These are phyloP conservation scores for Fusarium ramigenum DNA, from an alignment of 2,329 filamentous ascomycete genomes.

Conservation along the genomic window DNA sequence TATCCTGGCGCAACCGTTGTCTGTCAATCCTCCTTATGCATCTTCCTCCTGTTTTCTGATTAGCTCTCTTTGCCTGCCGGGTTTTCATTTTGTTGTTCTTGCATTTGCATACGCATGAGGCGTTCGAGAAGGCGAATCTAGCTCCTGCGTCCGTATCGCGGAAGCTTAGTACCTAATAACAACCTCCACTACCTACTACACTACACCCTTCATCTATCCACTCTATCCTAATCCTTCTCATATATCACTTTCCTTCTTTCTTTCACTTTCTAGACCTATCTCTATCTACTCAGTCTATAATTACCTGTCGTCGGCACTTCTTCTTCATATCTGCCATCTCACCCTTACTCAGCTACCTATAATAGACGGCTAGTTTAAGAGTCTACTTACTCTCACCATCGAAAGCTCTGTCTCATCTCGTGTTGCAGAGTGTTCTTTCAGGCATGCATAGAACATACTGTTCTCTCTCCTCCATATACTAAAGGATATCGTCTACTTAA, in stretches of 20 bases:
- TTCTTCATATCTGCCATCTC: not conserved
- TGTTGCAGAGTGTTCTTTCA: constrained; percentile 6
- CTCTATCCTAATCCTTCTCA: not conserved
- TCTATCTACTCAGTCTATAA: not conserved
- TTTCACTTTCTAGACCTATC: not conserved
- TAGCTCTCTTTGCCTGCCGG: constrained; percentile 1
- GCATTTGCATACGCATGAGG: constrained; percentile 25
- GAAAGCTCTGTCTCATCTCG: constrained; percentile 5
- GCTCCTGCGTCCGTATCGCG: constrained; percentile 19
- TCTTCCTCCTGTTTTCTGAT: not conserved
- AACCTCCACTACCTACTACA: not conserved
- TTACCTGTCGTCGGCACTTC: not conserved
- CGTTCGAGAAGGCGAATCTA: constrained; percentile 20
- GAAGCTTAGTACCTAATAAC: constrained; percentile 5
- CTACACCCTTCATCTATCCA: constrained; percentile 1
- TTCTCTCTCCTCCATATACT: not conserved
- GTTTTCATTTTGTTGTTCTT: not conserved
- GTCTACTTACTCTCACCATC: not conserved
- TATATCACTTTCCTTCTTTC: not conserved
- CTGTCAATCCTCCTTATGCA: not conserved
- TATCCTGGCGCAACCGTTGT: constrained; percentile 14
- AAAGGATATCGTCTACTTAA: not conserved
- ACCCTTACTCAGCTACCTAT: not conserved
- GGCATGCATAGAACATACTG: constrained; percentile 9
- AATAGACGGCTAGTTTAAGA: not conserved